Percentiles rank a stretch among this genome's conserved stretches.
Conservation (phyloP, 2,329 filamentous ascomycete species). For the Nemania diffusa region DNA sequence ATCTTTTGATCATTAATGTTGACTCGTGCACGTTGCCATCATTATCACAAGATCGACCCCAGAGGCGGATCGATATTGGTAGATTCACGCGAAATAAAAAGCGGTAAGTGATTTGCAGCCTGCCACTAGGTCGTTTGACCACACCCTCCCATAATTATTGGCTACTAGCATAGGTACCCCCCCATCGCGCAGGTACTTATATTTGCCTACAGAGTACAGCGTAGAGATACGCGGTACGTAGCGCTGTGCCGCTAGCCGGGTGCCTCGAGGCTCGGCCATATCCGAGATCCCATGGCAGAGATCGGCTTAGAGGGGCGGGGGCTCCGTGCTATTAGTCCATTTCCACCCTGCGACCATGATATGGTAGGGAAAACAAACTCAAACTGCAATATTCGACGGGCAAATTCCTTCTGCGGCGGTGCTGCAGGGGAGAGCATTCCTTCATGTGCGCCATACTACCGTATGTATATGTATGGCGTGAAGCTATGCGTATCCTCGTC, state of each 20-base stretch:
- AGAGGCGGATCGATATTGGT: background rate
- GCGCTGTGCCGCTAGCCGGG: background rate
- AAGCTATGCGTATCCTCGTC: no score
- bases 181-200: background rate
- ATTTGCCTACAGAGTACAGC: no score
- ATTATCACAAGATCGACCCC: background rate
- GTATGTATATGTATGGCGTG: no score
- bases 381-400: no score
- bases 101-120: constrained; percentile 18
- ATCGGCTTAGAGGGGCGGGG: background rate
- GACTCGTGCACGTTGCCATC: background rate
- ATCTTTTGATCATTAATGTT: background rate
- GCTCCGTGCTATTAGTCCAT: background rate
- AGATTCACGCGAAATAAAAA: background rate
- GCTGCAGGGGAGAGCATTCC: no score
- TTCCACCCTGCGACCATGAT: no score
- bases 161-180: background rate
- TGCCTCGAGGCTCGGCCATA: background rate
- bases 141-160: background rate
- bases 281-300: background rate
- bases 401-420: no score
- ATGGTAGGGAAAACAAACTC: background rate
- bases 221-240: background rate
- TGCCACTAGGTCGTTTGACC: background rate
- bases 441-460: no score